Evolutionary conservation across 179 eudicot genomes (phyloP), one percentile per base, ranked within the genome.

Genomic region (Pouteria campechiana): DNA sequence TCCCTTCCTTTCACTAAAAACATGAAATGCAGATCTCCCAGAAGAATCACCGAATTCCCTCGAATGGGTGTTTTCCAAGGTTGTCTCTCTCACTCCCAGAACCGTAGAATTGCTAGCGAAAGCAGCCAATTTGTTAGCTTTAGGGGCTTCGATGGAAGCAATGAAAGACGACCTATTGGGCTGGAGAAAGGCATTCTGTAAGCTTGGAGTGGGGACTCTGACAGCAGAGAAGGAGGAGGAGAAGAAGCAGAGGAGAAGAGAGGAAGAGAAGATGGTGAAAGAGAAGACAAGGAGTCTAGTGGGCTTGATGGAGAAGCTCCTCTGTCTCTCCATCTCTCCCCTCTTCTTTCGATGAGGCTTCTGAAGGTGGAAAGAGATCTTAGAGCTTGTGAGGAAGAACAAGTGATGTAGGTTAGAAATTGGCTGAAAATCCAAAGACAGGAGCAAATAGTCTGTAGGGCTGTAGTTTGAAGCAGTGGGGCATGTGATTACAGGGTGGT

Each of bases 281-380:
- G 75, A 72, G 23, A 81, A 48, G 5, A 70, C 49, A 55, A 74
- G 28, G 58, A 69, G 63, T 63, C 64, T 78, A 11, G 74, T 48
- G 43, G 74, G 60, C 55, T 72, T 84, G 31, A 73, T 37, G 17
- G 81, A 69, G 46, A 71, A 71, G 47, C 73, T 75, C 59, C 63
- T 77, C 38, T 71, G 88, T 50, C 55, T 83, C 68, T 83, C 94
- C 88, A 88, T 86, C 20, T 50, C 10, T 0, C n/a, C n/a, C n/a
- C n/a, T n/a, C n/a, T 2, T 20, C 40, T 9, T 21, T 28, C 18
- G 16, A 6, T 7, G 11, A 31, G 41, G 43, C 36, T 4, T 38
- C 11, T 14, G 10, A 17, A 46, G 25, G 8, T 37, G 19, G 38
- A 16, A 17, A 17, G 38, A 10, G 29, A n/a, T n/a, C n/a, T n/a